Conservation (phyloP, 768 basidiomycete species). For the Fomitopsis pulvina region DNA sequence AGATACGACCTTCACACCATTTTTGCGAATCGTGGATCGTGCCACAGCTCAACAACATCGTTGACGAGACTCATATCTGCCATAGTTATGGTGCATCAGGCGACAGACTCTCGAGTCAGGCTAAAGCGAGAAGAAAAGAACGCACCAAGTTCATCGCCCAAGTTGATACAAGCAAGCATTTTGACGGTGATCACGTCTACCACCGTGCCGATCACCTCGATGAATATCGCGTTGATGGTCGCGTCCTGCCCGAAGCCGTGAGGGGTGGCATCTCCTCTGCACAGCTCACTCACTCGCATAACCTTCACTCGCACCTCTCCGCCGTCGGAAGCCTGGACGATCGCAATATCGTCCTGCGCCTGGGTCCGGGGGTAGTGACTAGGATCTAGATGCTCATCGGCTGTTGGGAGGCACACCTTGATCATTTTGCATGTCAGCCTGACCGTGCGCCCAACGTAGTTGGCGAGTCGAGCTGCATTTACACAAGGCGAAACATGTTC, state of each 20-base stretch:
- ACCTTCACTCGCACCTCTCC: slow-evolving; percentile 48
- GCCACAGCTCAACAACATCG: slow-evolving; percentile 15
- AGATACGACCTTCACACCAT: slow-evolving; percentile 3
- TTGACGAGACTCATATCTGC: slow-evolving; percentile 17
- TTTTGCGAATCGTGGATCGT: slow-evolving; percentile 14
- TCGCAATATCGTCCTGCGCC: slow-evolving; percentile 36
- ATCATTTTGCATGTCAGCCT: slow-evolving; percentile 11
- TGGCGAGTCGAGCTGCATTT: slow-evolving; percentile 11
- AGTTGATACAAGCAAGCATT: slow-evolving; percentile 13
- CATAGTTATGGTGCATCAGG: too few relatives aligned
- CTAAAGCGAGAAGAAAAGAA: not conserved
- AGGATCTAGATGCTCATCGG: not conserved
- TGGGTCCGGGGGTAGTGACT: not conserved
- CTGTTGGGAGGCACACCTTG: not conserved
- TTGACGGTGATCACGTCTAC: slow-evolving; percentile 13
- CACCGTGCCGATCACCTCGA: slow-evolving; percentile 19
- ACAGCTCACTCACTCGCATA: slow-evolving; percentile 26
- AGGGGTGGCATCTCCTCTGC: too few relatives aligned
- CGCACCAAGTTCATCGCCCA: slow-evolving; percentile 15
- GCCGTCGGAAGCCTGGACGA: slow-evolving; percentile 63
- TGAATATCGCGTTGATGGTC: slow-evolving; percentile 1
- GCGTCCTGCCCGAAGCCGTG: slow-evolving; percentile 3
- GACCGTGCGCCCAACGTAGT: slow-evolving; percentile 12
- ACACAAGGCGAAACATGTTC: slow-evolving; percentile 15
- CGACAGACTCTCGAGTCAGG: too few relatives aligned